Evolutionary conservation across 805 yeast genomes (phyloP).

Genomic region (Wickerhamiella alocasiicola): DNA sequence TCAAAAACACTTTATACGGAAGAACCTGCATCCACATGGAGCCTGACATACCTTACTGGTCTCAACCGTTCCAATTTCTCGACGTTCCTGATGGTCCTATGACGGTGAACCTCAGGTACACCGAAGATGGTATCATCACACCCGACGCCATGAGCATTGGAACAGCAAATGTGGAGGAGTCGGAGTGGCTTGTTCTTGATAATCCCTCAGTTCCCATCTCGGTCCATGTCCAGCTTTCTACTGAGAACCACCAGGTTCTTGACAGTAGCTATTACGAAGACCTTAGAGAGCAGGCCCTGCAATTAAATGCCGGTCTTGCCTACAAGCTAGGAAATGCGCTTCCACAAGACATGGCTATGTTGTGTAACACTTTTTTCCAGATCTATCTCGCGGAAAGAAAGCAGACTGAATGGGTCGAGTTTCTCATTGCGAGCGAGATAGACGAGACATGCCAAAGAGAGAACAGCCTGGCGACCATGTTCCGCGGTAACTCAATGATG

Average conservation of each 20-base stretch:
- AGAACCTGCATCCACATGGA: constrained; percentile 51
- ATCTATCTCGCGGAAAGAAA: constrained; percentile 58
- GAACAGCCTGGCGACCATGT: constrained; percentile 34
- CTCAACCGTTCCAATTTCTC: constrained; percentile 56
- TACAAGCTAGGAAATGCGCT: constrained; percentile 23
- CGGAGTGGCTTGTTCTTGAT: constrained; percentile 11
- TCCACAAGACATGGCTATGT: constrained; percentile 10
- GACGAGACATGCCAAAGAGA: constrained; percentile 14
- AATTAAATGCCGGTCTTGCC: constrained; percentile 37
- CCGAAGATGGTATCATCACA: constrained; percentile 30
- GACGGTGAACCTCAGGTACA: constrained; percentile 15
- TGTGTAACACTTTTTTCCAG: constrained; percentile 41
- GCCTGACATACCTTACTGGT: constrained; percentile 61
- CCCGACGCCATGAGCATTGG: constrained; percentile 13
- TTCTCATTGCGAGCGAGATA: constrained; percentile 57
- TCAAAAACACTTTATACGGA: constrained; percentile 70
- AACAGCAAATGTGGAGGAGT: constrained; percentile 1
- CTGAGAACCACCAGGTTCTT: constrained; percentile 27
- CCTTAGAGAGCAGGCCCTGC: constrained; percentile 46
- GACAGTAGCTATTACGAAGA: constrained; percentile 48
- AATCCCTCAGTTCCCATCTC: constrained; percentile 15
- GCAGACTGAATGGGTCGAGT: constrained; percentile 62
- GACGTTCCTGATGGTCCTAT: constrained; percentile 35
- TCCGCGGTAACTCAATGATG: constrained; percentile 75
- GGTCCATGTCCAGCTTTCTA: constrained; percentile 21